Evolutionary conservation across 2,329 filamentous ascomycete species (phyloP).

Genomic region (Paramyrothecium roridum): DNA sequence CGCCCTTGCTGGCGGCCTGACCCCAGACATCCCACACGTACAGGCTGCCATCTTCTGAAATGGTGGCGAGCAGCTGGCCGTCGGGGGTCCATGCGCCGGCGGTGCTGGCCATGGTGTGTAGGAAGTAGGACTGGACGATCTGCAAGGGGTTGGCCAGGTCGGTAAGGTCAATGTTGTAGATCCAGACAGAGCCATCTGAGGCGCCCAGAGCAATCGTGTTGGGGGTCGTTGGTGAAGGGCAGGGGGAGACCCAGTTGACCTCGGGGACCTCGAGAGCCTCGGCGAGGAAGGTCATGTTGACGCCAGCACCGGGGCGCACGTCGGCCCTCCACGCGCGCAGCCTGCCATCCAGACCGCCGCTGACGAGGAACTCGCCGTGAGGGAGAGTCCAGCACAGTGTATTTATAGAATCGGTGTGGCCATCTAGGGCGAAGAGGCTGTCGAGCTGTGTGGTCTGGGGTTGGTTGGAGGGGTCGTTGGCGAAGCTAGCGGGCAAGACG

Average conservation of each 20-base stretch:
- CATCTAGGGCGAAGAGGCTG: slow-evolving; percentile 73
- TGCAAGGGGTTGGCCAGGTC: slow-evolving; percentile 61
- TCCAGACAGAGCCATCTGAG: slow-evolving; percentile 90
- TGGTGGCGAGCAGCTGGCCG: slow-evolving; percentile 80
- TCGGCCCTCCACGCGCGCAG: slow-evolving; percentile 65
- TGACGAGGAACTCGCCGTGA: slow-evolving; percentile 78
- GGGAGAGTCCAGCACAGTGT: slow-evolving; percentile 81
- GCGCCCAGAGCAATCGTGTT: slow-evolving; percentile 87
- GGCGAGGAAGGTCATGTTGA: slow-evolving; percentile 60
- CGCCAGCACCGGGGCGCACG: slow-evolving; percentile 41
- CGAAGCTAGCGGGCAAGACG: slow-evolving; percentile 73
- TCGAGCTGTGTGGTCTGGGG: slow-evolving; percentile 54
- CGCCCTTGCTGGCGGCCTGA: slow-evolving; percentile 58
- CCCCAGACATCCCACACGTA: slow-evolving; percentile 94
- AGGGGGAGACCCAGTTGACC: slow-evolving; percentile 84
- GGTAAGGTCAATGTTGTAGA: slow-evolving; percentile 77
- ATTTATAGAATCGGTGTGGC: slow-evolving; percentile 89
- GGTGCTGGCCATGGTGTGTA: slow-evolving; percentile 82
- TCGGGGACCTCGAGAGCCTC: slow-evolving; percentile 90
- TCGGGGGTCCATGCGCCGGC: slow-evolving; percentile 90
- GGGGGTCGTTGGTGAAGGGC: slow-evolving; percentile 66
- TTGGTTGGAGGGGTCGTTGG: slow-evolving; percentile 58
- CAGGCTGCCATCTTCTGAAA: slow-evolving; percentile 82
- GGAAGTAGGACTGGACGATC: slow-evolving; percentile 88
- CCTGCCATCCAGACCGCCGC: slow-evolving; percentile 82